phyloP scores from a whole-genome alignment of 2,329 filamentous ascomycete genomes.

The Chaetomium globosum region DNA sequence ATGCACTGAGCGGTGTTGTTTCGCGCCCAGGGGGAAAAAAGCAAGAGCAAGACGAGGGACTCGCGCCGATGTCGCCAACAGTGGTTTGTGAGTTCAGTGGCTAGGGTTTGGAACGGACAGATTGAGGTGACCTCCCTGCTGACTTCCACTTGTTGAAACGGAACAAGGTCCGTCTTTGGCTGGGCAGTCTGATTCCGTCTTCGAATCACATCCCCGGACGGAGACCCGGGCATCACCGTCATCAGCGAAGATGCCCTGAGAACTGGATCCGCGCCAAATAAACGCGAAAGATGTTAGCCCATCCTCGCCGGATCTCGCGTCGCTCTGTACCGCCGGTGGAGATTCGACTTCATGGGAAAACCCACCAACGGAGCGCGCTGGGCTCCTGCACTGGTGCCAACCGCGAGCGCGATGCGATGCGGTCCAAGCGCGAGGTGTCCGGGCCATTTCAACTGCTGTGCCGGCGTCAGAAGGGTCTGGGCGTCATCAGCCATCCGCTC shows the following conservation, averaged over 20 bases:
- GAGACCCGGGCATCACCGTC: background rate
- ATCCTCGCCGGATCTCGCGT: background rate
- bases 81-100: background rate
- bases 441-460: background rate
- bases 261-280: background rate
- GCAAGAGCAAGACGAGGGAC: background rate
- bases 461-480: background rate
- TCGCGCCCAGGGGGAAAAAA: background rate
- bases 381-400: background rate
- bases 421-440: constrained; percentile 1
- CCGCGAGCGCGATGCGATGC: background rate
- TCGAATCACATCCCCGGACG: background rate
- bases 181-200: background rate
- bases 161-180: background rate
- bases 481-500: background rate
- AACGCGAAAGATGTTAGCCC: background rate
- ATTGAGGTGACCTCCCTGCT: background rate
- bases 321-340: background rate
- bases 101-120: background rate
- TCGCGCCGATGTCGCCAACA: constrained; percentile 12
- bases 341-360: background rate
- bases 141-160: background rate
- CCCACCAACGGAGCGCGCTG: constrained; percentile 11
- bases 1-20: background rate
- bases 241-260: background rate